Evolutionary conservation across 2,329 filamentous ascomycete species (phyloP).

Genomic region (Verticillium zaregamsianum): DNA sequence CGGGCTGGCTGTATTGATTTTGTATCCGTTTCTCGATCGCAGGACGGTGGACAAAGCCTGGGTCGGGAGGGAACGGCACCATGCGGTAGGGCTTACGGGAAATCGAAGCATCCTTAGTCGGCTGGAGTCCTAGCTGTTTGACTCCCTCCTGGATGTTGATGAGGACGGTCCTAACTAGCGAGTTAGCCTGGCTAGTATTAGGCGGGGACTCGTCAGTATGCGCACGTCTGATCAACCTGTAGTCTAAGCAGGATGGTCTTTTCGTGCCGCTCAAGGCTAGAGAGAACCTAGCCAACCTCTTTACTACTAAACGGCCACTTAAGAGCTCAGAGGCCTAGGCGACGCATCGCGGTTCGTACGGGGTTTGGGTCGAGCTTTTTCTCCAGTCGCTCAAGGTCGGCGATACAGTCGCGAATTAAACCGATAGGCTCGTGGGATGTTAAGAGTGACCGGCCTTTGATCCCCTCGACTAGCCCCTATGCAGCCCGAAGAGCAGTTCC

Average conservation of each 20-base stretch:
- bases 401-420: constrained; percentile 14
- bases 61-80: constrained; percentile 10
- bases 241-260: constrained; percentile 22
- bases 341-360: constrained; percentile 22
- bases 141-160: no score
- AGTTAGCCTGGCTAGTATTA: background rate
- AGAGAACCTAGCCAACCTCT: constrained; percentile 24
- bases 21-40: constrained; percentile 4
- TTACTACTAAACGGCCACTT: constrained; percentile 34
- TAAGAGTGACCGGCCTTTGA: constrained; percentile 17
- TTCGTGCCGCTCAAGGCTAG: constrained; percentile 21
- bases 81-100: background rate
- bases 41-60: constrained; percentile 11
- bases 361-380: constrained; percentile 17
- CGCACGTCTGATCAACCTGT: constrained; percentile 26
- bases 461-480: constrained; percentile 19
- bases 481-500: constrained; percentile 19
- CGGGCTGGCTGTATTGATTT: background rate
- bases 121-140: background rate
- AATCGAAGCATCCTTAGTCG: background rate
- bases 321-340: constrained; percentile 26
- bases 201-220: no score
- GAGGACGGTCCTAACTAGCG: no score
- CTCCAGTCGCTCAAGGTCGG: constrained; percentile 18
- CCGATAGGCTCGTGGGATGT: constrained; percentile 17